Evolutionary conservation across 345 rosid genomes (phyloP), one percentile per base, ranked within the genome.

Genomic region (Salix exigua): DNA sequence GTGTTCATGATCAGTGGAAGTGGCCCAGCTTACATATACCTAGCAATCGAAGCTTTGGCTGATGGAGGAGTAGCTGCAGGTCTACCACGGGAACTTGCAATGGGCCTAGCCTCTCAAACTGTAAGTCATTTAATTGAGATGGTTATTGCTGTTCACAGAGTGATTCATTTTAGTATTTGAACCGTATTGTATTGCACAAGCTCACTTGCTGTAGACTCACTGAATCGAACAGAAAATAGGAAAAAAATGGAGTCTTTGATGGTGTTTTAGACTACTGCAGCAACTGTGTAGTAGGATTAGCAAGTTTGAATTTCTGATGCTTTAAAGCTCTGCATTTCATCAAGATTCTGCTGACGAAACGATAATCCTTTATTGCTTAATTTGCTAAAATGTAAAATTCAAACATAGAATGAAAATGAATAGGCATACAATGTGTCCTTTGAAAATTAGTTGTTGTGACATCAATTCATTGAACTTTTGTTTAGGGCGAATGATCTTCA

Each of bases 11-110:
- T 69, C 88, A 96, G 98, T 80, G 98, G 97, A 37, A 96, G 99
- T 37, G 98, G 98, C 61, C 98, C 99, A 60, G 97, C 98, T 17
- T 93, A 92, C 77, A 74, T 96, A 65, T 94, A 74, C 85, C 78
- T 94, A 72, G 97, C 97, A 26, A 96, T 96, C 77, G 99, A 96
- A 87, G 97, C 99, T 74, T 82, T 96, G 79, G 97, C 95, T 61
- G 97, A 96, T 86, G 99, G 98, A 62, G 99, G 96, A 70, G 98
- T 93, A 55, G 97, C 99, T 78, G 98, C 97, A 46, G 97, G 99
- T 80, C 82, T 96, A 66, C 97, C 97, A 0, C 91, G 99, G 75
- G 97, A 96, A 23, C 97, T 96, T 58, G 97, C 97, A 10, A 48
- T 89, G 62, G 80, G 90, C 72, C 89, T 93, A 72, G 98, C 99